Percentiles rank a stretch among this genome's conserved stretches.
Conservation (phyloP, 116 monocot species). For the Phalaenopsis hybrid region DNA sequence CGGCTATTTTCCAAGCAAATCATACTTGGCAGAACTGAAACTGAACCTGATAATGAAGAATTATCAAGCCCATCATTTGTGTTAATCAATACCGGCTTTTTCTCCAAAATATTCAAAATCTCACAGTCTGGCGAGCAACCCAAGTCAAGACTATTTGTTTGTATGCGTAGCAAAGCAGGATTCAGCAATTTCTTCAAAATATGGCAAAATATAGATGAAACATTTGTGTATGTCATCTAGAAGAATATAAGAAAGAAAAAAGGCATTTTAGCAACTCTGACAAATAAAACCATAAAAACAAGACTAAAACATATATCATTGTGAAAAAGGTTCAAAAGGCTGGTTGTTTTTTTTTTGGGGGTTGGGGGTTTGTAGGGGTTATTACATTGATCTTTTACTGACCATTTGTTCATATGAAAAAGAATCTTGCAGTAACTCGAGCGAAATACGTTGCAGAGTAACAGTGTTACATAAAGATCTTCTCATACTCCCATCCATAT, state of each 20-base stretch:
- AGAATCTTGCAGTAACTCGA: conserved; percentile 49
- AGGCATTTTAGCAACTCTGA: background rate
- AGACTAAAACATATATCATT: background rate
- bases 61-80: conserved; percentile 6
- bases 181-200: conserved; percentile 43
- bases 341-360: background rate
- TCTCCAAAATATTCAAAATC: conserved; percentile 27
- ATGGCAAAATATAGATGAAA: conserved; percentile 45
- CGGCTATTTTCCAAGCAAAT: conserved; percentile 1
- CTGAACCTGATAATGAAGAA: conserved; percentile 14
- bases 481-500: background rate
- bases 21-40: conserved; percentile 1
- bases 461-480: conserved; percentile 13
- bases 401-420: conserved; percentile 64
- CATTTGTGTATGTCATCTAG: conserved; percentile 43
- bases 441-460: conserved; percentile 39
- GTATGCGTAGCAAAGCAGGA: conserved; percentile 17
- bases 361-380: background rate
- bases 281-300: background rate
- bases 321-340: background rate
- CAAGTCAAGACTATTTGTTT: conserved; percentile 25
- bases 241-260: background rate
- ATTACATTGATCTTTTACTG: conserved; percentile 14
- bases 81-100: conserved; percentile 7
- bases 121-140: conserved; percentile 52